Conservation (phyloP, 768 basidiomycete genomes). For the Trametes sanguinea region DNA sequence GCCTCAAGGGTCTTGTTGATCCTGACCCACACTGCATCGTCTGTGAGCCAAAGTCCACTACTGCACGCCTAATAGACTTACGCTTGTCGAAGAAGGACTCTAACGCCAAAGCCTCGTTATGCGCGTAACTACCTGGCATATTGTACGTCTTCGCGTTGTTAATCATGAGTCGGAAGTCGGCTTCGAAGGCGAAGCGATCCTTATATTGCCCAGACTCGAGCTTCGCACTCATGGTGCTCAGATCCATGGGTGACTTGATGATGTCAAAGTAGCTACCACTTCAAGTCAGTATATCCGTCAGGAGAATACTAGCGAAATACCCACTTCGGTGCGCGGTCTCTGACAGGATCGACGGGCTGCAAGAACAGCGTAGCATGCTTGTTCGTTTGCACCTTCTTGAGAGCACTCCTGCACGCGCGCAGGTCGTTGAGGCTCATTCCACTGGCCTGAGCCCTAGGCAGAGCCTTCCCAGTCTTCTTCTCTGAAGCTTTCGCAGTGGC, state of each 20-base stretch:
- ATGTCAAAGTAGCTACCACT: constrained; percentile 81
- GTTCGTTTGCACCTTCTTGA: constrained; percentile 78
- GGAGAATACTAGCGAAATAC: not conserved
- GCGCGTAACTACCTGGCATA: constrained; percentile 63
- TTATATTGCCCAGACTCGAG: constrained; percentile 85
- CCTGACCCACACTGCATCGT: constrained; percentile 74
- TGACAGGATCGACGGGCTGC: constrained; percentile 93
- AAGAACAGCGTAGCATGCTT: constrained; percentile 76
- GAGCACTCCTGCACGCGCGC: constrained; percentile 68
- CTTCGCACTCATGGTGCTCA: constrained; percentile 86
- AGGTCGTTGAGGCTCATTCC: constrained; percentile 81
- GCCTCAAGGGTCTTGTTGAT: constrained; percentile 82
- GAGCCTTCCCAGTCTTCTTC: constrained; percentile 42
- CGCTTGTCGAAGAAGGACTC: constrained; percentile 87
- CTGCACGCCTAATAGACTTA: constrained; percentile 41
- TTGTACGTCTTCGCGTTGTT: constrained; percentile 89
- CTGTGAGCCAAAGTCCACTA: not conserved
- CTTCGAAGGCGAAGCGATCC: constrained; percentile 78
- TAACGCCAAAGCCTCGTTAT: constrained; percentile 72
- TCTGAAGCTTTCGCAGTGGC: constrained; percentile 24
- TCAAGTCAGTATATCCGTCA: not conserved
- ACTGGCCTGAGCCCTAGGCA: constrained; percentile 69
- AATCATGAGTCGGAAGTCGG: constrained; percentile 88
- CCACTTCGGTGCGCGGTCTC: constrained; percentile 87
- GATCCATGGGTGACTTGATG: constrained; percentile 93